Base-by-base conservation (phyloP, 106 monocot species). In the Narthecium ossifragum region DNA sequence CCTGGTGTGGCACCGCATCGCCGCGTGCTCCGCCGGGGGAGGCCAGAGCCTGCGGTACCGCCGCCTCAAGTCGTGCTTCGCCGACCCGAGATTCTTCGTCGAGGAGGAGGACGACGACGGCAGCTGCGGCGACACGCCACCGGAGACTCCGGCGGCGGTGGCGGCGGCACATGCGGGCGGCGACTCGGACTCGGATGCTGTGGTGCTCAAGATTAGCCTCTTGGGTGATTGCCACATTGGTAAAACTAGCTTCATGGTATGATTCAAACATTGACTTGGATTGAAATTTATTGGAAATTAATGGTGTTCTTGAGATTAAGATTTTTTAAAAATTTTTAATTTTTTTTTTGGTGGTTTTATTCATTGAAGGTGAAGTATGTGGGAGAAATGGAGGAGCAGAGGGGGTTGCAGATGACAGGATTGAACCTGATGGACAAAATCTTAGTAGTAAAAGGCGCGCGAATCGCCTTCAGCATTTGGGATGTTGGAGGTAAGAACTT, bases 181-280 rank as follows among this genome's bases (percentile, higher is more conserved):
- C 38, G n/a, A n/a, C n/a, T n/a, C n/a, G n/a, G n/a, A n/a, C 26
- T 34, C 45, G 31, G 80, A 76, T n/a, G 78, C 78, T 22, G 26
- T 81, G 41, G 78, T 88, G 23, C 70, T 92, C 64, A 92, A 92
- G 71, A 53, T 92, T 33, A 81, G 78, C 75, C 69, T 92, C 47
- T 69, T 92, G 26, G 92, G 92, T 10, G 92, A 92, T 49, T 76
- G 84, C 62, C 75, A 54, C 23, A 78, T 79, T 11, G 92, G 92
- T 8, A 92, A 92, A 67, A 92, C 92, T 1, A 88, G 81, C 54
- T 92, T 92, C 81, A 81, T 92, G 92, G 92, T 92, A 74, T 21
- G 29, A 4, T n/a, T 18, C 2, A 51, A 50, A 20, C 29, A 64
- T 8, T 26, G 28, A 4, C 27, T 23, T 0, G 23, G 28, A 15